Base-by-base conservation (phyloP, 1,284 basidiomycete species). In the Polyporus tsugae region DNA sequence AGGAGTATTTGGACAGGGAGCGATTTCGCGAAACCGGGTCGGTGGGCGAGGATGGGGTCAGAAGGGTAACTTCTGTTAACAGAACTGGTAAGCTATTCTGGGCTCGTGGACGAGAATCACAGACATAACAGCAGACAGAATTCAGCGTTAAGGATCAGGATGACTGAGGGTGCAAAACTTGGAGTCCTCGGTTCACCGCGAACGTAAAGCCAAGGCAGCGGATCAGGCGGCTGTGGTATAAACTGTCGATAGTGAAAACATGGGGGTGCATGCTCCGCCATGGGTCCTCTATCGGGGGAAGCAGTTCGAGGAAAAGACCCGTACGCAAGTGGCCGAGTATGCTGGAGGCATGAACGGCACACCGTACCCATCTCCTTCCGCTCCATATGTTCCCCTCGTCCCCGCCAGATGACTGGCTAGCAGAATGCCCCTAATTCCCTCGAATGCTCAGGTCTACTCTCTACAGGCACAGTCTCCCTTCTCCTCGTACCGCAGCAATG, bases 1-100 rank as follows among this genome's bases (percentile, higher is more conserved):
- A 97, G 84, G 71, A 98, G 86, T 60, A 98, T 91, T 78, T 99
- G 98, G 1, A 97, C 89, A 1, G 97, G 96, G 41, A 98, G 89
- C 0, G 95, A 96, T 74, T 92, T 92, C 7, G 92, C 91, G 74
- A 95, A 95, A 1, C 85, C 76, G 0, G 95, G 95, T 36, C 94
- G 89, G 76, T 83, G 95, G 19, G 82, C 71, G 44, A 96, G 87
- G 75, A 94, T 94, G 1, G 95, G 95, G 78, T 97, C 93, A 0
- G 66, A 61, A 0, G 77, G 3, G 29, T 77, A 85, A 49, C 78
- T 78, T 3, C 75, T 68, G 63, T 19, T 44, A 19, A n/a, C 33
- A 35, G 55, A 41, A 53, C 6, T 11, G 6, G 52, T 64, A 3
- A 36, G 59, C 58, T n/a, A 69, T 4, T 35, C 29, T 44, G 15